Evolutionary conservation across 768 basidiomycete genomes (phyloP), one percentile per base, ranked within the genome.

Genomic region (Auricularia sp.): DNA sequence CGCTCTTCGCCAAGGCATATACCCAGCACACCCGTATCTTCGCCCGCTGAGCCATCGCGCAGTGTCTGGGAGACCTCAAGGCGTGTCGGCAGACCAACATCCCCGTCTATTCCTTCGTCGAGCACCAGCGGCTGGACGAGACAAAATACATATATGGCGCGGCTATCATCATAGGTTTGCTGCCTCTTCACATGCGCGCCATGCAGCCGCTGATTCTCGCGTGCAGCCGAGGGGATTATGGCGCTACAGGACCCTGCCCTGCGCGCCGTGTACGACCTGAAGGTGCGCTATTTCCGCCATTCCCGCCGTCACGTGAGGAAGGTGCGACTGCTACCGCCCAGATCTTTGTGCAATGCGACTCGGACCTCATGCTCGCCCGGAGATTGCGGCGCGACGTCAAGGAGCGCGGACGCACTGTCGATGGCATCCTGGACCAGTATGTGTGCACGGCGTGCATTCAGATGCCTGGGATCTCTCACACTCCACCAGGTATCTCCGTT

Each of bases 361-460:
- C 94, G 7, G 97, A 99, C 74, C 78, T 98, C 24, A 99, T 99
- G 97, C 87, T 99, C 61, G 93, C 96, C 1, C 85, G 97, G 65
- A 85, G 97, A 45, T 89, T 99, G 63, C 81, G 84, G 67, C 82
- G 97, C 64, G 97, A 98, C 71, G 84, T 92, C 18, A 83, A 85
- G 70, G 94, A 99, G 73, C 84, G 97, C 56, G 92, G 92, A 0
- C 79, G 97, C 63, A 86, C 81, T 64, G 88, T 98, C 0, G 85
- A 87, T 3, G 95, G 96, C 1, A 83, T 98, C 61, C 82, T 98
- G 10, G 91, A 94, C 70, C 94, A 97, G 89, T 92, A 69, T 66
- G 83, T 73, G 69, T 61, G 54, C 34, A 58, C 36, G 29, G 13
- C 36, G 29, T 33, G 16, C 24, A 24, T 54, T n/a, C 64, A 61